phyloP scores from a whole-genome alignment of 768 basidiomycete species.

The Antrodiella citrinella region DNA sequence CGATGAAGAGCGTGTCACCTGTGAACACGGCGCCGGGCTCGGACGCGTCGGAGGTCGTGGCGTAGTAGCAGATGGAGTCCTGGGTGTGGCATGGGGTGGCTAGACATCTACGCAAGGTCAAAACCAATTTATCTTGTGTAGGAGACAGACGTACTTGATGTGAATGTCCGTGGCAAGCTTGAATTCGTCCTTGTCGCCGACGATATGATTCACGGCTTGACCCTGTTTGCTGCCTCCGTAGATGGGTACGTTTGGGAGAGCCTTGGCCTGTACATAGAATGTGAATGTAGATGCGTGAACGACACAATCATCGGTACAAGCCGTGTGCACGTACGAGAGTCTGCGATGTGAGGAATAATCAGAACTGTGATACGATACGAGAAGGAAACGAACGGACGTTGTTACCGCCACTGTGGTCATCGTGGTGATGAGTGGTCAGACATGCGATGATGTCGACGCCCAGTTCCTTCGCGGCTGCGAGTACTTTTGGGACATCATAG shows the following conservation, averaged over 20 bases:
- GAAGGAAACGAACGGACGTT: conserved; percentile 36
- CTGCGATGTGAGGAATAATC: conserved; percentile 1
- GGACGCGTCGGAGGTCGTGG: conserved; percentile 35
- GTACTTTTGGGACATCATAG: conserved; percentile 66
- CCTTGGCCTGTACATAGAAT: conserved; percentile 33
- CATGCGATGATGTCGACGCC: conserved; percentile 53
- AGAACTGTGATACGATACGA: neutral
- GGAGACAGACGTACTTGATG: conserved; percentile 38
- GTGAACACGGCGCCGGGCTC: conserved; percentile 78
- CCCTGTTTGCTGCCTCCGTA: conserved; percentile 79
- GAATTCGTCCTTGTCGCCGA: conserved; percentile 80
- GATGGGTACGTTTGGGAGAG: conserved; percentile 39
- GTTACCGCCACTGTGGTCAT: conserved; percentile 87
- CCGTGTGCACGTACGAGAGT: conserved; percentile 35
- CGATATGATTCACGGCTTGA: conserved; percentile 57
- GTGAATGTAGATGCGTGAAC: no score
- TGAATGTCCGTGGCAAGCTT: conserved; percentile 55
- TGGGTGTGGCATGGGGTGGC: conserved; percentile 93
- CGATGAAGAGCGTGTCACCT: conserved; percentile 87
- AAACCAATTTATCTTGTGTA: neutral
- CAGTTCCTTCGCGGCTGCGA: conserved; percentile 49
- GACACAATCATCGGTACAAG: neutral
- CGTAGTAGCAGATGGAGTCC: conserved; percentile 90
- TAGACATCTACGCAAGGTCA: conserved; percentile 48
- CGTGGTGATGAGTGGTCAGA: conserved; percentile 90